These are phyloP conservation scores for Knoxia roxburghii DNA, from an alignment of 257 asterid genomes.

Conservation along the genomic window DNA sequence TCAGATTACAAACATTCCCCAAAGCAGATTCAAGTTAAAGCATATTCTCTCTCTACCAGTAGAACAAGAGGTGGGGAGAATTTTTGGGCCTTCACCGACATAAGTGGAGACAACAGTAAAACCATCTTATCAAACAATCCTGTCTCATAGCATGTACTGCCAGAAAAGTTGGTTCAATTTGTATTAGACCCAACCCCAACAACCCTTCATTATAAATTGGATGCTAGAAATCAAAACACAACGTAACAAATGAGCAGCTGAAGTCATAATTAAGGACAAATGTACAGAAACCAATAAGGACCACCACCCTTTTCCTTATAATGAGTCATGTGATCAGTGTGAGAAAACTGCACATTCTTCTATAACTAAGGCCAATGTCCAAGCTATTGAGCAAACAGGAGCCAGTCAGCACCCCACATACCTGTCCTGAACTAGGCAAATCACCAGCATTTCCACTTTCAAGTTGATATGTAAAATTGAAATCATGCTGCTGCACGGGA, in stretches of 20 bases:
- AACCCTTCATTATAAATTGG: not conserved
- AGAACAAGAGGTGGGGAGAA: not conserved
- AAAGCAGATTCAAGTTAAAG: not conserved
- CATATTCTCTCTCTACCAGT: not conserved
- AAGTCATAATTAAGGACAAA: too few species aligned
- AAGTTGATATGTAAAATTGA: slow-evolving; percentile 84
- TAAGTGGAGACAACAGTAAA: not conserved
- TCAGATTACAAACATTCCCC: not conserved
- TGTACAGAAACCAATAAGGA: too few species aligned
- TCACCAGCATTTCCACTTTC: slow-evolving; percentile 81
- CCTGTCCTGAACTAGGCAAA: slow-evolving; percentile 96
- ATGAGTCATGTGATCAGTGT: not conserved
- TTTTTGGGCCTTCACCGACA: not conserved
- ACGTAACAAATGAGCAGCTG: not conserved
- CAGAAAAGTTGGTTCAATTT: not conserved
- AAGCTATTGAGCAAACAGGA: slow-evolving; percentile 6
- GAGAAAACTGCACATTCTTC: not conserved
- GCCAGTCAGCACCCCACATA: slow-evolving; percentile 14
- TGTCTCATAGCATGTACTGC: not conserved
- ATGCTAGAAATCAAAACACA: not conserved
- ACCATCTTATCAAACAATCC: not conserved
- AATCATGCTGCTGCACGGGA: slow-evolving; percentile 94
- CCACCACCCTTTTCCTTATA: not conserved
- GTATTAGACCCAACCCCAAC: not conserved
- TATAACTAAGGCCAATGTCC: not conserved